Evolutionary conservation across 805 yeast genomes (phyloP).

Genomic region (Saccharomycopsis fibuligera): DNA sequence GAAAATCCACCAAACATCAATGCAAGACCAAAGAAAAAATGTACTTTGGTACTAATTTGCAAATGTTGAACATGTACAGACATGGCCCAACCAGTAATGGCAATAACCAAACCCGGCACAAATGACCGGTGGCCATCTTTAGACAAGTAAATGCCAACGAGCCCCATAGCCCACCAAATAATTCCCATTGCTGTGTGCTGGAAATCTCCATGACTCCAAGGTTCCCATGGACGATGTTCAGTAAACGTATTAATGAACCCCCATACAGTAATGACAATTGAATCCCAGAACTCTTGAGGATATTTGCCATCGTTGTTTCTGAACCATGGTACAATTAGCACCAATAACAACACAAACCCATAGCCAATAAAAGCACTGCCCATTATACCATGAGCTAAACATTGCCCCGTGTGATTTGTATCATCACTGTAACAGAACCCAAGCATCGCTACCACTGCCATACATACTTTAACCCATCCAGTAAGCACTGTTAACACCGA

Average conservation of each 20-base stretch:
- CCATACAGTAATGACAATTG: conserved; percentile 75
- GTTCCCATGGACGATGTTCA: conserved; percentile 87
- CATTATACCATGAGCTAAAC: conserved; percentile 96
- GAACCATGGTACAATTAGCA: conserved; percentile 72
- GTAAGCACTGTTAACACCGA: conserved; percentile 43
- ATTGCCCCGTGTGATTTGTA: conserved; percentile 80
- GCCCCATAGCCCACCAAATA: conserved; percentile 93
- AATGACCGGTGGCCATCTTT: conserved; percentile 62
- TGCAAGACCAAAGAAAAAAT: conserved; percentile 76
- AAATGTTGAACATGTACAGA: conserved; percentile 77
- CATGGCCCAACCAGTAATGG: conserved; percentile 94
- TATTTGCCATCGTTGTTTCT: conserved; percentile 42
- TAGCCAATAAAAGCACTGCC: conserved; percentile 81
- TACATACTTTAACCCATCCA: conserved; percentile 74
- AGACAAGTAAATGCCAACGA: conserved; percentile 73
- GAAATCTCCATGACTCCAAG: conserved; percentile 88
- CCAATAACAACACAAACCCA: conserved; percentile 62
- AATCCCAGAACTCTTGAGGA: conserved; percentile 84
- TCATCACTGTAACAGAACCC: conserved; percentile 66
- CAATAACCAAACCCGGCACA: conserved; percentile 74
- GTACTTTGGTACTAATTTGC: conserved; percentile 77
- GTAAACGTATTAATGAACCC: conserved; percentile 94
- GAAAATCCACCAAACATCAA: conserved; percentile 72
- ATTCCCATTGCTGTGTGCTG: conserved; percentile 97
- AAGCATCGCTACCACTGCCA: conserved; percentile 77